phyloP scores from a whole-genome alignment of 768 basidiomycete species.

The Trametes cinnabarina region DNA sequence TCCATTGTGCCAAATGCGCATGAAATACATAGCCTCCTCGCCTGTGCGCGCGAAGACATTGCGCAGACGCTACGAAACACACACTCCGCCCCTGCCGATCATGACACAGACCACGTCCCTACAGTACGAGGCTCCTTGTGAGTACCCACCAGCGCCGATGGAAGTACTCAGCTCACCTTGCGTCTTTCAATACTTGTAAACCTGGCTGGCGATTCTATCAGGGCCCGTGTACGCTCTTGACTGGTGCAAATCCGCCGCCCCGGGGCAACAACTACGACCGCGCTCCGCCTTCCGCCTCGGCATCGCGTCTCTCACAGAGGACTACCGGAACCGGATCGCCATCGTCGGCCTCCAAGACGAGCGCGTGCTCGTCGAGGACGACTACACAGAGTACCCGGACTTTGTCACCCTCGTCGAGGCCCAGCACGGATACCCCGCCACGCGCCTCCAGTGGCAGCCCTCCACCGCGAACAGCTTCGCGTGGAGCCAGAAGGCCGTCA shows the following conservation, averaged over 20 bases:
- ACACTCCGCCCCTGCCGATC: constrained; percentile 10
- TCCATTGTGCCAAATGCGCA: constrained; percentile 5
- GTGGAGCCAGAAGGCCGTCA: constrained; percentile 67
- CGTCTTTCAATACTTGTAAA: neutral
- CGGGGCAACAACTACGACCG: constrained; percentile 68
- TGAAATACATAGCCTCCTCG: constrained; percentile 5
- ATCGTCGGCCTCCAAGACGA: constrained; percentile 81
- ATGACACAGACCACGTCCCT: constrained; percentile 30
- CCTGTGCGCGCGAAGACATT: constrained; percentile 7
- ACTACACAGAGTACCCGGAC: constrained; percentile 79
- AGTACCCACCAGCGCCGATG: constrained; percentile 11
- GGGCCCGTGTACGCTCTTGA: constrained; percentile 87
- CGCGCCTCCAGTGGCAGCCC: constrained; percentile 92
- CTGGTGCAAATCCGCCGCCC: constrained; percentile 82
- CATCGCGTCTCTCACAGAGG: constrained; percentile 82
- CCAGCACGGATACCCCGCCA: constrained; percentile 89
- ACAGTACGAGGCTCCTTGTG: constrained; percentile 33
- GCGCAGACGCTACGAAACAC: constrained; percentile 13
- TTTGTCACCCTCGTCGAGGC: constrained; percentile 84
- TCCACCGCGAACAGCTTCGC: constrained; percentile 56
- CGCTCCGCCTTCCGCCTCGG: constrained; percentile 82
- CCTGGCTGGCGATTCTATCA: constrained; percentile 29
- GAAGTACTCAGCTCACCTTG: neutral
- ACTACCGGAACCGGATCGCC: constrained; percentile 79
- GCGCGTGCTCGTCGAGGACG: constrained; percentile 82